Evolutionary conservation across 78 protist genomes (phyloP).

Genomic region (Protostelium mycophagum): DNA sequence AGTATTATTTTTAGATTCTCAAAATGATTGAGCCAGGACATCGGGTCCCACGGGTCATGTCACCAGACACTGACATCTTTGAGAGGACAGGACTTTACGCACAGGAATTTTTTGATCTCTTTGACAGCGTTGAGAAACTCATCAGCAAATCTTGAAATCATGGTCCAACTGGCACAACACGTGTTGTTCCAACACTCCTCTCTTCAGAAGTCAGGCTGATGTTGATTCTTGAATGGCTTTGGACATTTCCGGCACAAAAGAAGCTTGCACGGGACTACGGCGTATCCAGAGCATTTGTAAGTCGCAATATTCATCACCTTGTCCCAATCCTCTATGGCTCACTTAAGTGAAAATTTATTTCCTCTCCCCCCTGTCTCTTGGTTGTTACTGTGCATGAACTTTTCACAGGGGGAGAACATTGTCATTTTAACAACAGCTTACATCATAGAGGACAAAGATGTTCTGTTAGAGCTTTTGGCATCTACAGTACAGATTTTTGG

Average conservation of each 20-base stretch:
- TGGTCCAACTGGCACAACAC: not conserved
- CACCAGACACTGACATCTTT: not conserved
- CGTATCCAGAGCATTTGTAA: not conserved
- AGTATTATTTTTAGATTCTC: not conserved
- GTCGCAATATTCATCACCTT: not conserved
- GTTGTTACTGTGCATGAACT: too few species aligned
- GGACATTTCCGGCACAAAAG: not conserved
- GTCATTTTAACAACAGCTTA: too few species aligned
- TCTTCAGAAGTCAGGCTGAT: not conserved
- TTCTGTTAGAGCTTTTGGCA: too few species aligned
- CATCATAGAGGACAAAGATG: too few species aligned
- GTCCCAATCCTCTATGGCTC: not conserved
- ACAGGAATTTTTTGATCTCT: not conserved
- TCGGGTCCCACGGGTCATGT: not conserved
- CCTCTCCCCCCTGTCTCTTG: too few species aligned
- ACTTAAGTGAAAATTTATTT: too few species aligned
- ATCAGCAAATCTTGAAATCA: not conserved
- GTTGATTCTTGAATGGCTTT: not conserved
- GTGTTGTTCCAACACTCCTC: not conserved
- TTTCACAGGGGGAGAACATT: too few species aligned
- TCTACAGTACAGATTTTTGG: too few species aligned
- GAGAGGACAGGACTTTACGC: not conserved
- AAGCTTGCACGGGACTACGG: not conserved
- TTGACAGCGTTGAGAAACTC: not conserved
- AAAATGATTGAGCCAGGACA: not conserved